Conservation (phyloP, 2,329 filamentous ascomycete species). For the Dendrostoma leiphaemia region DNA sequence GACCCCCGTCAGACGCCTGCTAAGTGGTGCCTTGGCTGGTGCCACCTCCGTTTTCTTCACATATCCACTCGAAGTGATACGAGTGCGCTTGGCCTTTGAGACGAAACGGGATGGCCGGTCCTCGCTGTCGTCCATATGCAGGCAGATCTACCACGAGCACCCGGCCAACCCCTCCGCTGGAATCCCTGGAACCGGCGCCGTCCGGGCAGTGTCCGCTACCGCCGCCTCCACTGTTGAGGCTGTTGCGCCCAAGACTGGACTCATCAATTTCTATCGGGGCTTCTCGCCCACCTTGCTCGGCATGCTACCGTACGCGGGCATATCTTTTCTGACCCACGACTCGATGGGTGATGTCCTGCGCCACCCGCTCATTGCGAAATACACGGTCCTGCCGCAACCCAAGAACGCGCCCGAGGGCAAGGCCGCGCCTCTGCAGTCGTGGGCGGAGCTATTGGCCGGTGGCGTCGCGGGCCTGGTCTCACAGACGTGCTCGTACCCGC, state of each 20-base stretch:
- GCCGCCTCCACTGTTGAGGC: constrained; percentile 45
- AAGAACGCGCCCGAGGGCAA: constrained; percentile 55
- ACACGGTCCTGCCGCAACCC: constrained; percentile 71
- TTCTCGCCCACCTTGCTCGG: constrained; percentile 88
- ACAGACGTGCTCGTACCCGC: constrained; percentile 88
- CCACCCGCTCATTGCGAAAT: constrained; percentile 60
- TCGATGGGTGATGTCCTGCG: constrained; percentile 83
- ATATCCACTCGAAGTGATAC: constrained; percentile 89
- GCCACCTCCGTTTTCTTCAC: constrained; percentile 94
- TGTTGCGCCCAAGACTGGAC: constrained; percentile 61
- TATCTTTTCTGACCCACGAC: constrained; percentile 95
- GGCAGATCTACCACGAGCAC: constrained; percentile 81
- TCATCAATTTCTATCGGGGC: constrained; percentile 92
- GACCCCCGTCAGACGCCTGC: constrained; percentile 72
- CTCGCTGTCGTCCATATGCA: constrained; percentile 73
- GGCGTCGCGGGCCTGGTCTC: constrained; percentile 85
- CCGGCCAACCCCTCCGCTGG: constrained; percentile 40
- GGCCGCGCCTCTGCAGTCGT: constrained; percentile 72
- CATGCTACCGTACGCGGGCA: constrained; percentile 95
- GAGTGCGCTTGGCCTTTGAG: constrained; percentile 92
- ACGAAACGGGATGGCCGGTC: constrained; percentile 73
- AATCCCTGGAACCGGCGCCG: constrained; percentile 32
- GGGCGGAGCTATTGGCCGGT: constrained; percentile 82
- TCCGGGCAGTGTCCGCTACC: constrained; percentile 40
- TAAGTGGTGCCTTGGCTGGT: constrained; percentile 74